Evolutionary conservation across 1,284 basidiomycete species (phyloP).

Genomic region (Moesziomyces aphidis): DNA sequence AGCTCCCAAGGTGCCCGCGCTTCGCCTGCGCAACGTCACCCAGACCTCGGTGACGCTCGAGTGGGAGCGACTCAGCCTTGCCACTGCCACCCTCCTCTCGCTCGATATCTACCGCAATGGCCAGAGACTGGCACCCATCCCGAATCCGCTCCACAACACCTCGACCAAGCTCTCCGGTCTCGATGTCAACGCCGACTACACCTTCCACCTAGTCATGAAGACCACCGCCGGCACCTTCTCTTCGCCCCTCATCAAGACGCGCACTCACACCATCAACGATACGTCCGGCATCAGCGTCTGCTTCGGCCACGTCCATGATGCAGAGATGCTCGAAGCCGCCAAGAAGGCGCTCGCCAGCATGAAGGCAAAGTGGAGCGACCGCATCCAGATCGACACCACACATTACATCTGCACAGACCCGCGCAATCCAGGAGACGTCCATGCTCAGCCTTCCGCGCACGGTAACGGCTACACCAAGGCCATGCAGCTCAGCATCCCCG

Average conservation of each 20-base stretch:
- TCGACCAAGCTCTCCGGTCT: slow-evolving; percentile 65
- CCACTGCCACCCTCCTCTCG: slow-evolving; percentile 58
- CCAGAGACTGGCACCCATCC: slow-evolving; percentile 62
- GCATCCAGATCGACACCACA: slow-evolving; percentile 80
- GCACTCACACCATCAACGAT: slow-evolving; percentile 65
- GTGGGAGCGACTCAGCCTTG: slow-evolving; percentile 62
- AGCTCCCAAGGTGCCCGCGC: slow-evolving; percentile 55
- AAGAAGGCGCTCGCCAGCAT: slow-evolving; percentile 50
- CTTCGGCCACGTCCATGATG: slow-evolving; percentile 57
- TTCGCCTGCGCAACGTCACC: slow-evolving; percentile 62
- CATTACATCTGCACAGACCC: slow-evolving; percentile 63
- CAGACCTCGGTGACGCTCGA: slow-evolving; percentile 66
- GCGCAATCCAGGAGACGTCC: slow-evolving; percentile 41
- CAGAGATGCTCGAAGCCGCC: slow-evolving; percentile 46
- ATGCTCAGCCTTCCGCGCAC: slow-evolving; percentile 23
- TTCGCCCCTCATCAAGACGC: slow-evolving; percentile 53
- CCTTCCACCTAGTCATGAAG: slow-evolving; percentile 65
- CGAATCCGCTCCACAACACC: slow-evolving; percentile 63
- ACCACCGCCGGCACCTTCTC: slow-evolving; percentile 63
- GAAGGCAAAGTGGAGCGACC: slow-evolving; percentile 77
- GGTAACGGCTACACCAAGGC: slow-evolving; percentile 57
- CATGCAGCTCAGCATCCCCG: slow-evolving; percentile 64
- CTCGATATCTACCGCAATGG: slow-evolving; percentile 66
- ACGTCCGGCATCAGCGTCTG: slow-evolving; percentile 65
- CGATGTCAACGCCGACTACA: slow-evolving; percentile 63